Evolutionary conservation across 2,329 filamentous ascomycete species (phyloP).

Genomic region (Xylaria sp.): DNA sequence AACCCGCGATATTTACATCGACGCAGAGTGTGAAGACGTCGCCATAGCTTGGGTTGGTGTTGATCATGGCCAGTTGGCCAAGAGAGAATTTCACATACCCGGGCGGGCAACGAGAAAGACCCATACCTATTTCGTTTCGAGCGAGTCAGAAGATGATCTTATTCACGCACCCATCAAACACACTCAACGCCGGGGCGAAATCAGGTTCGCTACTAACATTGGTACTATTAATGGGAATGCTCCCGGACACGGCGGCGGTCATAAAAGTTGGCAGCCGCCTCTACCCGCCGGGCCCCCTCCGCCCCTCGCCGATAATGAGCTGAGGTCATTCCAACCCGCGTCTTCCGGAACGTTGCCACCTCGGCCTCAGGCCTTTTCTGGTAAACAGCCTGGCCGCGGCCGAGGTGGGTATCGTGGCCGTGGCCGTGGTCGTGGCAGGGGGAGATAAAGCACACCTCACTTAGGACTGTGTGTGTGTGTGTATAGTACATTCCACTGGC

Average conservation of each 20-base stretch:
- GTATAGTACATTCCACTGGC: too few species aligned
- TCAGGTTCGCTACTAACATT: slow-evolving; percentile 49
- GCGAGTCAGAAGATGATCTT: slow-evolving; percentile 50
- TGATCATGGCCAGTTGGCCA: slow-evolving; percentile 19
- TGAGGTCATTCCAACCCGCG: slow-evolving; percentile 35
- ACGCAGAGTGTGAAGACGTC: slow-evolving; percentile 55
- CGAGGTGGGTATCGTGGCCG: slow-evolving; percentile 50
- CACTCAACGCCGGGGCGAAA: slow-evolving; percentile 40
- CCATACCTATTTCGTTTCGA: slow-evolving; percentile 50
- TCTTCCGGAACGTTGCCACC: slow-evolving; percentile 43
- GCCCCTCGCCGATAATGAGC: slow-evolving; percentile 17
- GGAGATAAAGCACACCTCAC: slow-evolving; percentile 20
- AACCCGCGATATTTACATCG: slow-evolving; percentile 62
- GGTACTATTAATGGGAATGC: slow-evolving; percentile 29
- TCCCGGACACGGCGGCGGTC: slow-evolving; percentile 22
- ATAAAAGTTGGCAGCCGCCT: slow-evolving; percentile 42
- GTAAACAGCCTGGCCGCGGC: slow-evolving; percentile 39
- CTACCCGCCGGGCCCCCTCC: slow-evolving; percentile 45
- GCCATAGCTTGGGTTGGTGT: slow-evolving; percentile 52
- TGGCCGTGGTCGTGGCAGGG: slow-evolving; percentile 39
- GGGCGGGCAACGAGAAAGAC: slow-evolving; percentile 45
- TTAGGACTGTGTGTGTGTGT: too few species aligned
- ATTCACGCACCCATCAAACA: slow-evolving; percentile 46
- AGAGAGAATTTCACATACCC: slow-evolving; percentile 43
- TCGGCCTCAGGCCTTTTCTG: slow-evolving; percentile 37